These are phyloP conservation scores for Cicer judaicum DNA, from an alignment of 306 rosid species.

Conservation along the genomic window DNA sequence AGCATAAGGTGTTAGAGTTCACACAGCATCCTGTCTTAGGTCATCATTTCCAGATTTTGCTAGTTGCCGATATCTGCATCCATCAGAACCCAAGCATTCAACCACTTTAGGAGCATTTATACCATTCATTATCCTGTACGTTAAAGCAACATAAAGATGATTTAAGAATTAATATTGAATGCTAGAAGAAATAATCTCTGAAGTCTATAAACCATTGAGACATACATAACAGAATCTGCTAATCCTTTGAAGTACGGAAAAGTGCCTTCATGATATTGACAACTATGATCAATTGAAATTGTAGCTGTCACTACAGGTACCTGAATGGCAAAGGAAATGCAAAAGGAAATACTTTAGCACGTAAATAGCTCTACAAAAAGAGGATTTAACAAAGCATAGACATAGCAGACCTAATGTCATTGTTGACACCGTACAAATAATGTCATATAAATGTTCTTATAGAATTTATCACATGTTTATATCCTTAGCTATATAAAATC, in stretches of 20 bases:
- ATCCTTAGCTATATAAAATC: neutral
- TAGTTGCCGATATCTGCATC: slow-evolving; percentile 76
- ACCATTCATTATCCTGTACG: slow-evolving; percentile 89
- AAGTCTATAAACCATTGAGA: slow-evolving; percentile 31
- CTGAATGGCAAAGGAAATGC: slow-evolving; percentile 54
- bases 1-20: slow-evolving; percentile 41
- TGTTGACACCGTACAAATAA: slow-evolving; percentile 17
- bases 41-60: slow-evolving; percentile 99
- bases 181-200: slow-evolving; percentile 8
- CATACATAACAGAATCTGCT: slow-evolving; percentile 76
- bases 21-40: slow-evolving; percentile 94
- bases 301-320: slow-evolving; percentile 96
- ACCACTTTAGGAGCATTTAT: slow-evolving; percentile 96
- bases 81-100: slow-evolving; percentile 94
- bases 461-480: slow-evolving; percentile 9
- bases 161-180: slow-evolving; percentile 34
- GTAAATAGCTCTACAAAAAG: slow-evolving; percentile 13
- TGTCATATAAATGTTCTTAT: neutral
- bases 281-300: slow-evolving; percentile 74
- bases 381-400: neutral
- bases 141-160: slow-evolving; percentile 41
- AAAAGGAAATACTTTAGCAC: slow-evolving; percentile 22
- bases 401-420: slow-evolving; percentile 32
- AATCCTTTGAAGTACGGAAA: slow-evolving; percentile 92
- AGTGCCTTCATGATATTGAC: slow-evolving; percentile 83